Conservation (phyloP, 306 rosid species). For the Rosa lucieae region DNA sequence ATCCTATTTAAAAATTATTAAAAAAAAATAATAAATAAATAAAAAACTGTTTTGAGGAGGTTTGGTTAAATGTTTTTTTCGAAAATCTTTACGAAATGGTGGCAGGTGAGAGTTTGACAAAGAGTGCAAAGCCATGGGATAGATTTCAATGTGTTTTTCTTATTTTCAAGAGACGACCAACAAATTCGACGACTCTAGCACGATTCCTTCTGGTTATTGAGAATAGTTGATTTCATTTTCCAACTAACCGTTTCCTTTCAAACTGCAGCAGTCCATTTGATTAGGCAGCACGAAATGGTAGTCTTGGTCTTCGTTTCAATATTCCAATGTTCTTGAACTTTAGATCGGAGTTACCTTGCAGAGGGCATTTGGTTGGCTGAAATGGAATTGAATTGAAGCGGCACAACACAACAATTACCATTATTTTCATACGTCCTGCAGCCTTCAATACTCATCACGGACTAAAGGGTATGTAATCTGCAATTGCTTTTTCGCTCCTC, state of each 20-base stretch:
- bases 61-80: too few species aligned
- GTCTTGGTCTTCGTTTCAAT: background rate
- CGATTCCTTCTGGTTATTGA: background rate
- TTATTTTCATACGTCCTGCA: background rate
- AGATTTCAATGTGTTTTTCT: too few species aligned
- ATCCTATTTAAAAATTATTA: too few species aligned
- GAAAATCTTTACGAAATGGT: too few species aligned
- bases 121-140: too few species aligned
- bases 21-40: too few species aligned
- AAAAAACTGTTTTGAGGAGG: too few species aligned
- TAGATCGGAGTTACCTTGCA: background rate
- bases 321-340: background rate
- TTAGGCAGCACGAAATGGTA: too few species aligned
- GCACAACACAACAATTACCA: background rate
- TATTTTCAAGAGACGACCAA: too few species aligned
- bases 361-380: background rate
- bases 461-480: background rate
- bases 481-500: background rate
- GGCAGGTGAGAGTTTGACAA: too few species aligned
- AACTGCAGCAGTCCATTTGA: background rate
- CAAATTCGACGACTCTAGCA: too few species aligned
- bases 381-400: too few species aligned
- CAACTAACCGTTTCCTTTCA: background rate
- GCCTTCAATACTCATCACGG: background rate
- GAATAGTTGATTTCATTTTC: background rate